Evolutionary conservation across 352 stramenopile species (phyloP).

Genomic region (Elongisporangium senticosum): DNA sequence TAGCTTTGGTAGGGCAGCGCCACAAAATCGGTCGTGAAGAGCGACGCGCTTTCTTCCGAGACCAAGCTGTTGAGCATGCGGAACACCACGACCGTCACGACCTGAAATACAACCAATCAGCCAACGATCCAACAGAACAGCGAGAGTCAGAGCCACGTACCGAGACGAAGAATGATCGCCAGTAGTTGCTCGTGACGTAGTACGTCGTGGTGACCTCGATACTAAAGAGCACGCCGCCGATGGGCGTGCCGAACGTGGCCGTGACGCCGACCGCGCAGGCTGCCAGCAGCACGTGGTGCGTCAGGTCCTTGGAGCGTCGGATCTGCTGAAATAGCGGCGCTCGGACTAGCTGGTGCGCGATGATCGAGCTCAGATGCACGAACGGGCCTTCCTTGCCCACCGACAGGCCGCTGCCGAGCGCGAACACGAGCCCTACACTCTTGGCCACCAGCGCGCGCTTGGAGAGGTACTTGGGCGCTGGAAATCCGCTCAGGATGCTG

Average conservation of each 20-base stretch:
- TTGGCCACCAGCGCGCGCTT: conserved; percentile 57
- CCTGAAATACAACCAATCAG: conserved; percentile 5
- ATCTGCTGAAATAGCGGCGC: conserved; percentile 62
- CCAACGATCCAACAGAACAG: neutral
- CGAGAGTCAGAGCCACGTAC: conserved; percentile 3
- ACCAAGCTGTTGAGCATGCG: conserved; percentile 62
- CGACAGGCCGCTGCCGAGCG: conserved; percentile 56
- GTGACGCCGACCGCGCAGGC: conserved; percentile 76
- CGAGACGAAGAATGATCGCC: conserved; percentile 87
- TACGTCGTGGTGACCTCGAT: conserved; percentile 84
- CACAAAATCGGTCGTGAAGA: conserved; percentile 80
- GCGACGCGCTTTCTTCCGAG: conserved; percentile 47
- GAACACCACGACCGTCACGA: conserved; percentile 84
- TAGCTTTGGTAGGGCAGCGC: conserved; percentile 66
- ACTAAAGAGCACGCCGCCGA: conserved; percentile 74
- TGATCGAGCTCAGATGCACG: conserved; percentile 73
- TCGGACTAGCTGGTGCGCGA: conserved; percentile 55
- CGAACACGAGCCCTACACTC: conserved; percentile 54
- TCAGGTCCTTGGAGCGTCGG: conserved; percentile 47
- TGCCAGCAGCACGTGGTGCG: conserved; percentile 59
- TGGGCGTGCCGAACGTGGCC: conserved; percentile 66
- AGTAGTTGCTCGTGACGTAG: conserved; percentile 88
- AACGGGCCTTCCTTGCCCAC: conserved; percentile 82
- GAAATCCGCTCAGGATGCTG: conserved; percentile 68
- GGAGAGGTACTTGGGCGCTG: conserved; percentile 60